Base-by-base conservation (phyloP, 768 basidiomycete species). In the Podaxis pistillaris region DNA sequence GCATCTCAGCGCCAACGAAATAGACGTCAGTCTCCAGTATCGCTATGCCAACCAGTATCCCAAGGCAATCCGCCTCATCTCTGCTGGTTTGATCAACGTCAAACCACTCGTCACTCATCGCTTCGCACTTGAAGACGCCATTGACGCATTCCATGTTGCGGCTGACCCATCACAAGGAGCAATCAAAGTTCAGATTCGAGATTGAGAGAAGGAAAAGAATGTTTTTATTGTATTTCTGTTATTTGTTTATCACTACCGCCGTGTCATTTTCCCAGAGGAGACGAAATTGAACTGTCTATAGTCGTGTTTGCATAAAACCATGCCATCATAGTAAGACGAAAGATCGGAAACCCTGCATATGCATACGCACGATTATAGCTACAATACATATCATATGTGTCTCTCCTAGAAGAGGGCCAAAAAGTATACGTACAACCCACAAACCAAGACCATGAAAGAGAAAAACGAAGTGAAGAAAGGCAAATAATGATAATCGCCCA, bases 31-130 rank as follows among this genome's bases (percentile, higher is more conserved):
- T 63, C 87, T 89, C 74, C 86, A 86, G 72, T 89, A 87, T 69
- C 84, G 87, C 26, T 89, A 89, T 65, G 83, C 84, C 26, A 88
- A 86, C 68, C 86, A 87, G 71, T 96, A 94, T 74, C 92, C 92
- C 9, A 91, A 90, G 68, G 94, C 94, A 2, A 85, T 96, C 62
- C 83, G 88, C 3, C 85, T 95, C 8, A 82, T 96, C n/a, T 86
- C 89, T 44, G 86, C 87, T 22, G 83, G 86, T 30, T 74, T 95
- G 22, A 83, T 88, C 57, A 79, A 91, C 67, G 75, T 93, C 62
- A 87, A 88, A 65, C 89, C 91, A 66, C 83, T 94, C 58, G 88
- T 93, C n/a, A 90, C 90, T 30, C 90, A 91, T 67, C 79, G 86
- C 12, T 91, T 91, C 72, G 65, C 78, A 19, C 81, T 96, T 17